These are phyloP conservation scores for Halteria grandinella DNA, from an alignment of 73 alveolate species.

Conservation along the genomic window DNA sequence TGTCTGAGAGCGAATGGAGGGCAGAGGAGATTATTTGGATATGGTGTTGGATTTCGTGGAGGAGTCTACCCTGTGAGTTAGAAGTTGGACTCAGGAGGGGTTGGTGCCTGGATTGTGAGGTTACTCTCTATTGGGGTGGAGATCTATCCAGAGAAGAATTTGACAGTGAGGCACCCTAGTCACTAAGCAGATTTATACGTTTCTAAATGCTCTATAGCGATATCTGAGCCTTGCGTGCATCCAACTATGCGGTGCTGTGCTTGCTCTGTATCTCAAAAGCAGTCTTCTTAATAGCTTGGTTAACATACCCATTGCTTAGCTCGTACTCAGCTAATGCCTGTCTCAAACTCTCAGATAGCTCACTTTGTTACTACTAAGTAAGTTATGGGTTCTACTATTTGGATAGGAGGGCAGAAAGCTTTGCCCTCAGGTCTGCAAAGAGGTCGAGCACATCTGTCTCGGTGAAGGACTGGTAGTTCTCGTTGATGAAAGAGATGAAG, in stretches of 20 bases:
- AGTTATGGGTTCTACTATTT: not conserved
- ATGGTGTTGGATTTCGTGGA: too few relatives aligned
- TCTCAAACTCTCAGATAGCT: not conserved
- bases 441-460: slow-evolving; percentile 15
- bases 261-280: slow-evolving; percentile 18
- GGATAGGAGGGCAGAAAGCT: too few relatives aligned
- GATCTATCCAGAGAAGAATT: too few relatives aligned
- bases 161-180: too few relatives aligned
- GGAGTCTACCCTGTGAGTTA: not conserved
- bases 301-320: slow-evolving; percentile 1
- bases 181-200: too few relatives aligned
- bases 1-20: too few relatives aligned
- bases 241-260: not conserved
- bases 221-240: slow-evolving; percentile 1
- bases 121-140: too few relatives aligned
- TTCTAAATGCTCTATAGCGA: slow-evolving; percentile 9
- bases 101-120: too few relatives aligned
- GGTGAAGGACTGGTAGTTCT: slow-evolving; percentile 41
- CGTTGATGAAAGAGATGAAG: slow-evolving; percentile 21
- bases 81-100: too few relatives aligned
- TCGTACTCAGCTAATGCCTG: slow-evolving; percentile 27
- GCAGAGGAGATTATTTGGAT: too few relatives aligned
- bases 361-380: not conserved
- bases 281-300: slow-evolving; percentile 1
- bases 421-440: slow-evolving; percentile 10